phyloP scores from a whole-genome alignment of 495 filamentous ascomycete species.

The Daldinia grandis region DNA sequence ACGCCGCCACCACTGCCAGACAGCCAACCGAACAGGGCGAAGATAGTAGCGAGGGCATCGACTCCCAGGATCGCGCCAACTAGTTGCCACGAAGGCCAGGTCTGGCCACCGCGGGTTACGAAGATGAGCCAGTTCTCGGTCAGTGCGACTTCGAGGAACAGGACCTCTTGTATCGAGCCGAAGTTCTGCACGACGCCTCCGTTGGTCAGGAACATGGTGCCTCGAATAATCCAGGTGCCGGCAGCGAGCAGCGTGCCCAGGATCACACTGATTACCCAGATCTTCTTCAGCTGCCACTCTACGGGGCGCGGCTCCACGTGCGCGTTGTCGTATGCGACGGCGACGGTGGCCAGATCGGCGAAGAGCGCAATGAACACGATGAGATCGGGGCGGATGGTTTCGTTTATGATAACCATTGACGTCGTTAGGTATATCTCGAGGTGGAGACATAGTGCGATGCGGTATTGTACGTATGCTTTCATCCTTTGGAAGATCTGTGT shows the following conservation, averaged over 20 bases:
- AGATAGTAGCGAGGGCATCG: slow-evolving; percentile 81
- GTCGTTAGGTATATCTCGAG: slow-evolving; percentile 88
- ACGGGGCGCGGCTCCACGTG: slow-evolving; percentile 84
- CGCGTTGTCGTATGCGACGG: slow-evolving; percentile 92
- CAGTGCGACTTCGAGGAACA: slow-evolving; percentile 91
- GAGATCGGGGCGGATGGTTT: slow-evolving; percentile 80
- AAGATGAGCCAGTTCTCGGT: slow-evolving; percentile 97
- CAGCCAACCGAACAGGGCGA: slow-evolving; percentile 84
- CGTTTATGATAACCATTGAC: slow-evolving; percentile 86
- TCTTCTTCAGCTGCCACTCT: slow-evolving; percentile 91
- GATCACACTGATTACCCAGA: slow-evolving; percentile 88
- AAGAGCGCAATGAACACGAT: slow-evolving; percentile 94
- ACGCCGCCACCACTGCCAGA: slow-evolving; percentile 52
- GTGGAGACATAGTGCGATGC: slow-evolving; percentile 94
- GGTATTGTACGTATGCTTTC: slow-evolving; percentile 96
- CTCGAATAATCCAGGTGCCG: slow-evolving; percentile 84
- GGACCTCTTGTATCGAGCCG: slow-evolving; percentile 77
- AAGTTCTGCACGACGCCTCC: slow-evolving; percentile 87
- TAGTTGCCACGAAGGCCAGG: slow-evolving; percentile 86
- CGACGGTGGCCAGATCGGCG: slow-evolving; percentile 88
- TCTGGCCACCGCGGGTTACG: slow-evolving; percentile 85
- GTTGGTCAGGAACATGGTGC: slow-evolving; percentile 72
- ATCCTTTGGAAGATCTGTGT: slow-evolving; percentile 91
- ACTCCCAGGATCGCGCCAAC: slow-evolving; percentile 77
- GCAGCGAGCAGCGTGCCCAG: slow-evolving; percentile 79